These are phyloP conservation scores for Daedalea quercina DNA, from an alignment of 768 basidiomycete species.

Conservation along the genomic window DNA sequence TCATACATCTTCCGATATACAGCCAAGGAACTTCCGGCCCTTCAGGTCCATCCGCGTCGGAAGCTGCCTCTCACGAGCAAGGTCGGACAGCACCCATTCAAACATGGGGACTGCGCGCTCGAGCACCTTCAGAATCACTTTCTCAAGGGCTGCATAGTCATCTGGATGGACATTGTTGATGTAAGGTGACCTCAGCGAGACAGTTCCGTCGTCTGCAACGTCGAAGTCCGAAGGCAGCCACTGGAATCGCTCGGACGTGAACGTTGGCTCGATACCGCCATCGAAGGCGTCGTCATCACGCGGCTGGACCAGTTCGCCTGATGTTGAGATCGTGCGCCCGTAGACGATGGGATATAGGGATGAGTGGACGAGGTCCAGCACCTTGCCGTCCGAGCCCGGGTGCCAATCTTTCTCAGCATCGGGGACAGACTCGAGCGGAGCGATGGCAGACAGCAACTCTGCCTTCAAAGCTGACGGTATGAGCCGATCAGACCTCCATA, in stretches of 20 bases:
- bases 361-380: conserved; percentile 41
- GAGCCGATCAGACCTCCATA: conserved; percentile 3
- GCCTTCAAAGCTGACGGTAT: conserved; percentile 5
- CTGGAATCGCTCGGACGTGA: conserved; percentile 14
- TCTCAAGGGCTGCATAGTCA: conserved; percentile 10
- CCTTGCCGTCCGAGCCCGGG: conserved; percentile 34
- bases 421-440: conserved; percentile 29
- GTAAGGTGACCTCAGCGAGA: conserved; percentile 15
- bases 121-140: conserved; percentile 12
- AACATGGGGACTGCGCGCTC: conserved; percentile 21
- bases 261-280: background rate
- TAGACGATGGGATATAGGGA: conserved; percentile 29
- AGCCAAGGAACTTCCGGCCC: background rate
- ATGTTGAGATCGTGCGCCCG: background rate
- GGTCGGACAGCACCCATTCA: conserved; percentile 19
- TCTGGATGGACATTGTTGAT: conserved; percentile 27
- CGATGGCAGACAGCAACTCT: background rate
- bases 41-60: background rate
- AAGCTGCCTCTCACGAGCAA: background rate
- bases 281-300: conserved; percentile 2
- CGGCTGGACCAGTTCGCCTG: background rate
- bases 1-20: background rate
- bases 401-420: conserved; percentile 39
- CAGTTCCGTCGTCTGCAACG: conserved; percentile 16
- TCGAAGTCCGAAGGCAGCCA: conserved; percentile 27